phyloP scores from a whole-genome alignment of 1,284 basidiomycete species.

The Puccinia hordei region DNA sequence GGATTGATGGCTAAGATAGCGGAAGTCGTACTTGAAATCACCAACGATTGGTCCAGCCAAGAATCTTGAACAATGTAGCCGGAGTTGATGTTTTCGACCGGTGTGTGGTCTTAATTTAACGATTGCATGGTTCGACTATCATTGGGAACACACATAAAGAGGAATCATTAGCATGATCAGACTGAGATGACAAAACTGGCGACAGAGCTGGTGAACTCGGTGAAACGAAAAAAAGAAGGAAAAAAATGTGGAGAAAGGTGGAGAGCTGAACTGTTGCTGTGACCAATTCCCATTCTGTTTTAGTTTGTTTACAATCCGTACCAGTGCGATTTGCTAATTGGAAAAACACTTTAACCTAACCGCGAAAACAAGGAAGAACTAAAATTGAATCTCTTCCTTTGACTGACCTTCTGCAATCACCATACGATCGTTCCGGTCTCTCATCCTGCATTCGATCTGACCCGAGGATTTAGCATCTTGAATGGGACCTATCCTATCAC shows the following conservation, averaged over 20 bases:
- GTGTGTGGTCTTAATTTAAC: constrained; percentile 47
- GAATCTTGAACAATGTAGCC: constrained; percentile 50
- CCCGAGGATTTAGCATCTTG: constrained; percentile 15
- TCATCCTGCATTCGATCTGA: constrained; percentile 19
- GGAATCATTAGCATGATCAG: neutral
- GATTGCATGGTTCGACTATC: constrained; percentile 43
- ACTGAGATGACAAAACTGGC: neutral
- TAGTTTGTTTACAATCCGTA: constrained; percentile 31
- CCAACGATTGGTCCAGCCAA: constrained; percentile 51
- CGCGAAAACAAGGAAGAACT: neutral
- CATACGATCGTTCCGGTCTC: constrained; percentile 30
- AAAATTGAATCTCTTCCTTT: neutral
- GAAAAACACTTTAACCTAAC: neutral
- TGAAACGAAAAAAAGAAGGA: neutral
- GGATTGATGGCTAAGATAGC: constrained; percentile 26
- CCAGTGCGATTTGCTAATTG: constrained; percentile 24
- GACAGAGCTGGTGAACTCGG: neutral
- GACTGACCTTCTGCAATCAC: constrained; percentile 34
- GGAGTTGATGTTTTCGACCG: constrained; percentile 53
- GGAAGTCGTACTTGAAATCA: constrained; percentile 53
- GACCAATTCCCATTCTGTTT: constrained; percentile 27
- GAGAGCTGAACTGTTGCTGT: constrained; percentile 38
- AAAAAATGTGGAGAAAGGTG: neutral
- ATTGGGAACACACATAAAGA: neutral
- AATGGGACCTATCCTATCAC: constrained; percentile 38